Conservation (phyloP, 257 asterid species). For the Handroanthus guayacan region DNA sequence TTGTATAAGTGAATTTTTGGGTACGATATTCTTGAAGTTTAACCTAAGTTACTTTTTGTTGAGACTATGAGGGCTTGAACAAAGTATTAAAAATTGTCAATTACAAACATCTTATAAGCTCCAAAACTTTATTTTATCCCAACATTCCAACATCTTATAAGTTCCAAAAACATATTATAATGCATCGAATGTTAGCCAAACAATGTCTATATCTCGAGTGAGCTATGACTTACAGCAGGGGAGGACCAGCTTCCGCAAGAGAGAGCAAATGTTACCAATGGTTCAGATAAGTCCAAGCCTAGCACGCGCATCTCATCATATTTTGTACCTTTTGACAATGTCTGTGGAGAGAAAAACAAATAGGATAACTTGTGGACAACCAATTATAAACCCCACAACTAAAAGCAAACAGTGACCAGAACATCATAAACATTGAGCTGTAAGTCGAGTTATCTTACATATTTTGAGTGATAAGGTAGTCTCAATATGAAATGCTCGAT, state of each 20-base stretch:
- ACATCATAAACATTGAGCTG: background rate
- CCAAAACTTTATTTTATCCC: too few species aligned
- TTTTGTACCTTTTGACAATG: conserved; percentile 63
- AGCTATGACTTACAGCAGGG: conserved; percentile 76
- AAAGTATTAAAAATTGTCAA: too few species aligned
- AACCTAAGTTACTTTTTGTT: background rate
- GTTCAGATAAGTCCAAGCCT: conserved; percentile 78
- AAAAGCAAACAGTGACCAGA: background rate
- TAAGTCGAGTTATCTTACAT: conserved; percentile 48
- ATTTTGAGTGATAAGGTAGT: conserved; percentile 82
- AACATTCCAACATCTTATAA: too few species aligned
- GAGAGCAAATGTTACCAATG: conserved; percentile 89
- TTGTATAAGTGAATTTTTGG: background rate
- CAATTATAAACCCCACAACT: background rate
- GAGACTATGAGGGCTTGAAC: background rate
- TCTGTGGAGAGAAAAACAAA: conserved; percentile 49
- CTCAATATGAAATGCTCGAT: conserved; percentile 87
- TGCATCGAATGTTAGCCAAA: background rate
- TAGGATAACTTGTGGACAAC: conserved; percentile 3
- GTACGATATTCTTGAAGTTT: background rate
- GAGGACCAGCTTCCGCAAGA: conserved; percentile 99
- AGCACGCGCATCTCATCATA: conserved; percentile 60
- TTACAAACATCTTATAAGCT: too few species aligned
- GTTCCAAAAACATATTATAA: too few species aligned
- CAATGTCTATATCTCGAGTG: background rate